Conservation (phyloP, 2,329 filamentous ascomycete genomes). For the Davidsoniella neocaledoniae region DNA sequence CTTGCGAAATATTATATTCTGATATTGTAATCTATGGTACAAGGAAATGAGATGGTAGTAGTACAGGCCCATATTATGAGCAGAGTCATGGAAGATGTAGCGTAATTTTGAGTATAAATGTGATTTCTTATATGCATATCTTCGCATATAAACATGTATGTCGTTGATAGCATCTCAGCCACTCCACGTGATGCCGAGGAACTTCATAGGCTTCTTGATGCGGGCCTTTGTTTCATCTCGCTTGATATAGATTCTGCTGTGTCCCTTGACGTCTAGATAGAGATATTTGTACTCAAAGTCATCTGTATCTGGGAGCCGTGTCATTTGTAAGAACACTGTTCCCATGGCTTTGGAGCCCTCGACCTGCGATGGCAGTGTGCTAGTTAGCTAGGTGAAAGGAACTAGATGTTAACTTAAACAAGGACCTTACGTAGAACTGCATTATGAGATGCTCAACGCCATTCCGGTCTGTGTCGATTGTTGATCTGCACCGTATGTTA, state of each 20-base stretch:
- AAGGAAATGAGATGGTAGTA: too few species aligned
- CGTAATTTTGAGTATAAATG: neutral
- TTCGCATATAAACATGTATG: too few species aligned
- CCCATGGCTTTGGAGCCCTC: constrained; percentile 62
- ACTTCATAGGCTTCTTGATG: constrained; percentile 29
- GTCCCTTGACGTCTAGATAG: constrained; percentile 61
- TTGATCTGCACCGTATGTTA: constrained; percentile 6
- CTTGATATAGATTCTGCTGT: constrained; percentile 48
- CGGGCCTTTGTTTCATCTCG: constrained; percentile 26
- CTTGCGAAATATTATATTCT: too few species aligned
- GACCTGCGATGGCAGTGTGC: constrained; percentile 32
- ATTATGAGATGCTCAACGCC: constrained; percentile 53
- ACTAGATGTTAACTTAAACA: constrained; percentile 2
- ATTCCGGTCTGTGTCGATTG: constrained; percentile 8
- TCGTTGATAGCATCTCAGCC: constrained; percentile 15
- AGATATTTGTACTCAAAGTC: constrained; percentile 69
- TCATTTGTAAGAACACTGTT: constrained; percentile 61
- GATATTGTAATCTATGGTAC: too few species aligned
- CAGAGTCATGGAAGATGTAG: neutral
- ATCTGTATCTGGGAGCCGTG: constrained; percentile 43
- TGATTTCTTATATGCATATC: neutral
- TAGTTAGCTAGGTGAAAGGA: neutral
- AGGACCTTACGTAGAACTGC: constrained; percentile 55
- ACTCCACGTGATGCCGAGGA: constrained; percentile 46
- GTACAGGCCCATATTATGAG: too few species aligned